Conservation (phyloP, 176 grass and related monocot genomes). For the Phoenix dactylifera region DNA sequence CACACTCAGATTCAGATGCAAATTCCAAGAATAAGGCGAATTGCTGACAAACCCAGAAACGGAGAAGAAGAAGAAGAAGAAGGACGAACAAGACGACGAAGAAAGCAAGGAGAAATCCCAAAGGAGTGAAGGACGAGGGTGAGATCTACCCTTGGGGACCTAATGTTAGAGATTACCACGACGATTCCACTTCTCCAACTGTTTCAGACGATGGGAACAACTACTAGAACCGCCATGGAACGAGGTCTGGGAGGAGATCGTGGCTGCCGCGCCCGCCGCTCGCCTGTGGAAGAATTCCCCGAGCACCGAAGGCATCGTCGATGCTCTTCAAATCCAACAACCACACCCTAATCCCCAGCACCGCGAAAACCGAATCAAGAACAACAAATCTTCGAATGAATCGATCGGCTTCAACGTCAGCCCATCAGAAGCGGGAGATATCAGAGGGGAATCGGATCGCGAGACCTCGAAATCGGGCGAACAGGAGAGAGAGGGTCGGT, state of each 20-base stretch:
- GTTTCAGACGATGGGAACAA: constrained; percentile 46
- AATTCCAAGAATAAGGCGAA: too few relatives aligned
- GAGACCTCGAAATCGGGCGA: too few relatives aligned
- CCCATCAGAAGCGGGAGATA: too few relatives aligned
- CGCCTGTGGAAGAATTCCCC: constrained; percentile 38
- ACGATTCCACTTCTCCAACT: constrained; percentile 14
- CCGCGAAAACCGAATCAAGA: background rate
- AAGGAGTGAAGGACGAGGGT: background rate
- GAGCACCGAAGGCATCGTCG: constrained; percentile 62
- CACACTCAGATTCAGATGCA: too few relatives aligned
- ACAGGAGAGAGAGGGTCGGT: too few relatives aligned
- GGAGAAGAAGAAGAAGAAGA: constrained; percentile 21
- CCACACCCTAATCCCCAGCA: constrained; percentile 33
- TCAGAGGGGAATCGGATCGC: too few relatives aligned
- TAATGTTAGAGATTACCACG: constrained; percentile 59
- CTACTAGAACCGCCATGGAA: constrained; percentile 16
- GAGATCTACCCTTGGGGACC: constrained; percentile 13
- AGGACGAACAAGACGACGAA: constrained; percentile 11
- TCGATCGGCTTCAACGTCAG: too few relatives aligned
- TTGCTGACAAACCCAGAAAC: constrained; percentile 4
- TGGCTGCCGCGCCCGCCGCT: constrained; percentile 22
- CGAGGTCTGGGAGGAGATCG: constrained; percentile 20
- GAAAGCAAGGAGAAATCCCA: constrained; percentile 6
- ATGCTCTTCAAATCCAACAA: constrained; percentile 25
- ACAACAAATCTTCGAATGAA: too few relatives aligned